Conservation (phyloP, 2,329 filamentous ascomycete genomes). For the Aspergillus bombycis region DNA sequence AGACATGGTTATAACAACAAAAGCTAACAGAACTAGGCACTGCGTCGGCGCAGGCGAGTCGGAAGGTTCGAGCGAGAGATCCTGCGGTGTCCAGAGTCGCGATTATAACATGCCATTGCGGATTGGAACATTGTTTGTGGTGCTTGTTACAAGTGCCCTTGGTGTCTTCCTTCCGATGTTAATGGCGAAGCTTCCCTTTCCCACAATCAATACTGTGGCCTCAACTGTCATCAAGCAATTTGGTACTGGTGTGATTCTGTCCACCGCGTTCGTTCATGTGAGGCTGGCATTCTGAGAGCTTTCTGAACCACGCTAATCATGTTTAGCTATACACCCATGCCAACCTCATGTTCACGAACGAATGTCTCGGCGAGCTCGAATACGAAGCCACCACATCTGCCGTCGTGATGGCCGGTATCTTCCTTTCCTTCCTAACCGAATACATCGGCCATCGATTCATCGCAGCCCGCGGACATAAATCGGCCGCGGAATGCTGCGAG, state of each 20-base stretch:
- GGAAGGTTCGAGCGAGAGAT: constrained; percentile 36
- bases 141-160: constrained; percentile 68
- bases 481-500: not conserved
- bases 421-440: constrained; percentile 73
- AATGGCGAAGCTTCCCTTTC: constrained; percentile 60
- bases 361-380: constrained; percentile 66
- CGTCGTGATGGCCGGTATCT: constrained; percentile 73
- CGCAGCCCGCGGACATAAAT: constrained; percentile 25
- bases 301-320: not conserved
- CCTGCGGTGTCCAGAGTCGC: constrained; percentile 55
- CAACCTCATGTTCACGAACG: constrained; percentile 70
- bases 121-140: constrained; percentile 72
- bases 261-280: constrained; percentile 46
- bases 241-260: constrained; percentile 45
- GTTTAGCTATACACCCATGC: constrained; percentile 73
- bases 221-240: constrained; percentile 69
- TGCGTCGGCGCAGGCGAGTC: constrained; percentile 57
- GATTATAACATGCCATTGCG: constrained; percentile 70
- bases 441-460: constrained; percentile 66
- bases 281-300: constrained; percentile 6
- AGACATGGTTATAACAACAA: not conserved
- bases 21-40: constrained; percentile 40
- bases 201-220: constrained; percentile 50
- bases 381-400: constrained; percentile 73
- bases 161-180: constrained; percentile 72